Evolutionary conservation across 768 basidiomycete species (phyloP).

Genomic region (Tephrocybe sp.): DNA sequence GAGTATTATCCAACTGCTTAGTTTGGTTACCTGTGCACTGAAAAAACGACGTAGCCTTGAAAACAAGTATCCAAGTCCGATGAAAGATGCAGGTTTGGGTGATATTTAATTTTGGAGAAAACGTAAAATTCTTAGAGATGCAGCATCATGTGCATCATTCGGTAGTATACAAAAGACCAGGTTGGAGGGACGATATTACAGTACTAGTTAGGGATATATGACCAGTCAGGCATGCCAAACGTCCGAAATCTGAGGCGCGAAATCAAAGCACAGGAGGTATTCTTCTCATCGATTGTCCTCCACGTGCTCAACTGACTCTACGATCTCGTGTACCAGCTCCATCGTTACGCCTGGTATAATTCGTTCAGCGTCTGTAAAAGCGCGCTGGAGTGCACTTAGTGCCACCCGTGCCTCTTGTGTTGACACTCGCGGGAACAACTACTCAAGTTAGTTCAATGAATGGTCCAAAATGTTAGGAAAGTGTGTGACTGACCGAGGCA

Average conservation of each 20-base stretch:
- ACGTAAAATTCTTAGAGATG: too few relatives aligned
- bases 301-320: conserved; percentile 88
- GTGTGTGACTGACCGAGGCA: conserved; percentile 69
- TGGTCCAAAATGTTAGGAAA: not conserved
- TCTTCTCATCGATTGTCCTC: conserved; percentile 62
- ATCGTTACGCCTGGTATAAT: conserved; percentile 93
- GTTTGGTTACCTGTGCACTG: too few relatives aligned
- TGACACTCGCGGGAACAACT: conserved; percentile 91
- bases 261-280: conserved; percentile 3
- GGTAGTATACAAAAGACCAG: too few relatives aligned
- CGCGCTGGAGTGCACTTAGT: conserved; percentile 81
- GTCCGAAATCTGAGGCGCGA: not conserved
- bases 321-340: conserved; percentile 92
- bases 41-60: too few relatives aligned
- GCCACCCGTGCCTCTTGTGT: conserved; percentile 90
- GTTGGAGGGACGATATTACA: too few relatives aligned
- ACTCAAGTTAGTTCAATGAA: conserved; percentile 4
- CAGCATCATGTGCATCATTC: too few relatives aligned
- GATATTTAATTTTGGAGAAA: too few relatives aligned
- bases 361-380: conserved; percentile 93
- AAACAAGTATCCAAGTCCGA: too few relatives aligned
- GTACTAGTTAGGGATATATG: too few relatives aligned
- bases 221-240: not conserved
- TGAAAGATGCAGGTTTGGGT: too few relatives aligned
- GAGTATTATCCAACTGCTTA: too few relatives aligned